Conservation (phyloP, 495 filamentous ascomycete species). For the Aspergillus nidulans region DNA sequence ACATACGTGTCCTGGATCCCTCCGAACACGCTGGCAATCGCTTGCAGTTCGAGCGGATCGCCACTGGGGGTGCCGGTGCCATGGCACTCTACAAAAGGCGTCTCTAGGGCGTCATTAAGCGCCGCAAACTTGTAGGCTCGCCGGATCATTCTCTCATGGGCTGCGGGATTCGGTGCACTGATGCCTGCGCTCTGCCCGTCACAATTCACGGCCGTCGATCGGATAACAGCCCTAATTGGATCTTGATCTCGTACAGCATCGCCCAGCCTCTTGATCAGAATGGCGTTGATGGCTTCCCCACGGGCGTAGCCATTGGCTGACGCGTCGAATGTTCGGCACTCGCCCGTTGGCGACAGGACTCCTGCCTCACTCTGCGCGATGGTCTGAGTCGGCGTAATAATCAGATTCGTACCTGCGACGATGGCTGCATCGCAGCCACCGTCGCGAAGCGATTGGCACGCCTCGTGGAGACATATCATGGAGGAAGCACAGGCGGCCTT, state of each 20-base stretch:
- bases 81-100: constrained; percentile 38
- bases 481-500: constrained; percentile 39
- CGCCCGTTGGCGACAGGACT: constrained; percentile 14
- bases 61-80: constrained; percentile 47
- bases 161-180: neutral
- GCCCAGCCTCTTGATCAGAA: constrained; percentile 32
- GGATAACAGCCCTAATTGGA: constrained; percentile 25
- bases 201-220: neutral
- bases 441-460: constrained; percentile 30
- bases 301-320: constrained; percentile 36
- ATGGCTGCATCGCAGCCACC: constrained; percentile 33
- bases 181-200: constrained; percentile 23
- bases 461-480: constrained; percentile 31
- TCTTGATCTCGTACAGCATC: constrained; percentile 32
- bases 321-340: constrained; percentile 29
- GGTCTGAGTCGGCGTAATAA: constrained; percentile 22
- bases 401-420: constrained; percentile 31
- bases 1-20: constrained; percentile 41
- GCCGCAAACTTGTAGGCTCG: constrained; percentile 11
- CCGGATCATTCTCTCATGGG: constrained; percentile 16
- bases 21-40: constrained; percentile 34
- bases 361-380: constrained; percentile 8
- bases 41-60: constrained; percentile 22
- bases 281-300: constrained; percentile 30
- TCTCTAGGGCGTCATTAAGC: constrained; percentile 19